phyloP scores from a whole-genome alignment of 768 basidiomycete species.

The Cyathus striatus region DNA sequence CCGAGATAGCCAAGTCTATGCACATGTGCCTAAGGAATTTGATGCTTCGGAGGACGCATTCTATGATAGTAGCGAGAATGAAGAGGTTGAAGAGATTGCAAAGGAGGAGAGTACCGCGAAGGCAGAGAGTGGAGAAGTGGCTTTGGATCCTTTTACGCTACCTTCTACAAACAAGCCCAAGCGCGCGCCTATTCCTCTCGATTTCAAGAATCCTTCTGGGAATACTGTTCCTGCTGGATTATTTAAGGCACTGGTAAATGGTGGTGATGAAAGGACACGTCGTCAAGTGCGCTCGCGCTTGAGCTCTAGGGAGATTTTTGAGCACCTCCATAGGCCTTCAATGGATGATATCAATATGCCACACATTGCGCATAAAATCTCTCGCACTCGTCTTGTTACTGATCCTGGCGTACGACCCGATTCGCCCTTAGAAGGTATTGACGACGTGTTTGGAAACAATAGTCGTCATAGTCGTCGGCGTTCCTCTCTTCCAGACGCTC shows the following conservation, averaged over 20 bases:
- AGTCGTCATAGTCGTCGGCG: slow-evolving; percentile 38
- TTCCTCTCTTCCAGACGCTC: slow-evolving; percentile 53
- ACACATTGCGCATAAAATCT: slow-evolving; percentile 59
- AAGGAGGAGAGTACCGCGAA: slow-evolving; percentile 31
- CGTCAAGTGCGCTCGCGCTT: slow-evolving; percentile 72
- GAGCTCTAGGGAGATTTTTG: slow-evolving; percentile 69
- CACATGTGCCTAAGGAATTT: slow-evolving; percentile 19
- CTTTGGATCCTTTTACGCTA: slow-evolving; percentile 19
- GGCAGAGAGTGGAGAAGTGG: slow-evolving; percentile 19
- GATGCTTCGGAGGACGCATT: slow-evolving; percentile 9
- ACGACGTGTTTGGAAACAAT: slow-evolving; percentile 30
- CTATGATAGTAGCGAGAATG: slow-evolving; percentile 10
- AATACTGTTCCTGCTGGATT: slow-evolving; percentile 83
- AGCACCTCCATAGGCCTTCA: slow-evolving; percentile 62
- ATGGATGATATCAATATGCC: slow-evolving; percentile 74
- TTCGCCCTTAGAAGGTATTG: slow-evolving; percentile 16
- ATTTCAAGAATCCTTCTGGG: slow-evolving; percentile 57
- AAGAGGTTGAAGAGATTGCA: slow-evolving; percentile 11
- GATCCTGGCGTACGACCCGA: slow-evolving; percentile 39
- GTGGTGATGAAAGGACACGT: slow-evolving; percentile 61
- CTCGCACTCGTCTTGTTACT: slow-evolving; percentile 49
- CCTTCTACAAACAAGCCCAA: slow-evolving; percentile 32
- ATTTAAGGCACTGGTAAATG: slow-evolving; percentile 71
- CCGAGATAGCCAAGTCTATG: slow-evolving; percentile 27
- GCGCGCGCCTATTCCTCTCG: slow-evolving; percentile 72